Evolutionary conservation across 176 grass and related monocot genomes (phyloP), one percentile per base, ranked within the genome.

Genomic region (Elaeis guineensis): DNA sequence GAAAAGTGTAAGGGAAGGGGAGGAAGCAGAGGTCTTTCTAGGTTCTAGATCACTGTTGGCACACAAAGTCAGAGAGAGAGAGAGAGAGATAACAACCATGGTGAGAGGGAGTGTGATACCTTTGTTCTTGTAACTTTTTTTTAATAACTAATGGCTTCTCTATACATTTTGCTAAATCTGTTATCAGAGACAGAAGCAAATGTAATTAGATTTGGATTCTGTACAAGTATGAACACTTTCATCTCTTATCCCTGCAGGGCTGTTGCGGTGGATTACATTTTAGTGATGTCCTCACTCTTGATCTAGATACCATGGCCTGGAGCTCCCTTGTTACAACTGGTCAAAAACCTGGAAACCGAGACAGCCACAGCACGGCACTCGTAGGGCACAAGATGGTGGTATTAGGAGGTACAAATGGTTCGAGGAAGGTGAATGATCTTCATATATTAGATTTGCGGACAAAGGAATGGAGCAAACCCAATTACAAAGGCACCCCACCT

Each of bases 261-360:
- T 98, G 93, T 80, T 98, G 93, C 60, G 93, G 87, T 29, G 93
- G 93, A 0, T 77, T 98, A 50, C 93, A 92, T 77, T 98, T 92
- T 69, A 83, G 93, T 61, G 93, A 98, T 63, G 77, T 98, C 25
- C 79, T 92, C 7, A 70, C 77, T 19, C 81, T 98, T 11, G 81
- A 98, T 76, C 59, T 98, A 51, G 82, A 98, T 32, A 92, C 79
- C 3, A 92, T 98, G 93, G 32, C 54, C 51, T 98, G 93, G 93
- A 89, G 66, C 78, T 85, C 84, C 26, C 57, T 98, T 5, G 65
- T 67, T 0, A 98, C 93, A 15, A 92, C 79, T 2, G 93, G 93
- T 25, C 73, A 82, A 63, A 78, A 74, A 57, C 93, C 93, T 6
- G 93, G 93, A 4, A 98, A 65, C 25, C 81, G 93, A 30, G 93